These are phyloP conservation scores for Intubia oerlemansii DNA, from an alignment of 2,329 filamentous ascomycete genomes.

Conservation along the genomic window DNA sequence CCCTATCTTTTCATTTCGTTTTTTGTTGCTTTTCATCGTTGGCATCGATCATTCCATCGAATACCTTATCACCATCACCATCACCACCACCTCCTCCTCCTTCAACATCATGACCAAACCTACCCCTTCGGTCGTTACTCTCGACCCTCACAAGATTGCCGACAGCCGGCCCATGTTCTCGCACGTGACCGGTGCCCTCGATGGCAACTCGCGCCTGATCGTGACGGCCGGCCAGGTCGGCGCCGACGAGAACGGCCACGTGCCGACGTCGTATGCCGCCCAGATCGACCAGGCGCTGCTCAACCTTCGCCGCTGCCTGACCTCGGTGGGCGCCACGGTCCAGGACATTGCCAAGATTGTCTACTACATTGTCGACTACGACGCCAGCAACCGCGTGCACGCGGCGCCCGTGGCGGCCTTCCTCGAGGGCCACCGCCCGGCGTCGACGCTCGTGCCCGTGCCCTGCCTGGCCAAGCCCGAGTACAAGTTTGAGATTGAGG, in stretches of 20 bases:
- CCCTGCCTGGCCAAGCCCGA: constrained; percentile 3
- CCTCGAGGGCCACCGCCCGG: constrained; percentile 4
- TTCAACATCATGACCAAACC: not conserved
- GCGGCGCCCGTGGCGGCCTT: constrained; percentile 2
- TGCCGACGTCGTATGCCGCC: not conserved
- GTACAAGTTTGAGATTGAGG: constrained; percentile 6
- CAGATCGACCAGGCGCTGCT: constrained; percentile 2
- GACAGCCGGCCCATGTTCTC: constrained; percentile 4
- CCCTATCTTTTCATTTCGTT: no score
- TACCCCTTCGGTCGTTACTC: constrained; percentile 1
- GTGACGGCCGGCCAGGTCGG: constrained; percentile 6
- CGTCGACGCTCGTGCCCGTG: constrained; percentile 4
- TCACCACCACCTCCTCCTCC: no score
- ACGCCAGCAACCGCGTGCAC: constrained; percentile 3
- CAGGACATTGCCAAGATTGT: constrained; percentile 5
- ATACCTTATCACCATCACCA: no score
- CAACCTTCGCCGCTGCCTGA: constrained; percentile 1
- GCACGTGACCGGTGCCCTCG: constrained; percentile 3
- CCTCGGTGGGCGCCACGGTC: constrained; percentile 2
- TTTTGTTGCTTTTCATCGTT: no score
- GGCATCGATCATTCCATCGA: no score
- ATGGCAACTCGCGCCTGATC: constrained; percentile 1
- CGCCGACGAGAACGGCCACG: constrained; percentile 1
- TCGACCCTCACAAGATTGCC: constrained; percentile 3
- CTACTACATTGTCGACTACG: constrained; percentile 7